Conservation (phyloP, 208 protist genomes). For the Histomonas meleagridis region DNA sequence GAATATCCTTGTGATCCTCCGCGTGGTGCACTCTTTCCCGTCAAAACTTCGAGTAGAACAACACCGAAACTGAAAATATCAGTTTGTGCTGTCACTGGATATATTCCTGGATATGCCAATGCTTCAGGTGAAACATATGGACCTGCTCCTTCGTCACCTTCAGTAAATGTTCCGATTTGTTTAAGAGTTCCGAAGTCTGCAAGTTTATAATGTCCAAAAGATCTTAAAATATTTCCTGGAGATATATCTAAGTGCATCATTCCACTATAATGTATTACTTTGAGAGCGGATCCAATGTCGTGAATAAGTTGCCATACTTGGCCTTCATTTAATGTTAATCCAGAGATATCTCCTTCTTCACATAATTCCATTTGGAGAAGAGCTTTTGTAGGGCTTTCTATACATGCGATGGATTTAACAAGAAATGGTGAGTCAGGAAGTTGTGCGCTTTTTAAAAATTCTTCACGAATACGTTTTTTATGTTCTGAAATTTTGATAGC, state of each 20-base stretch:
- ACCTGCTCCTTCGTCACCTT: slow-evolving; percentile 4
- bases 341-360: background rate
- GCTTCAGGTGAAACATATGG: slow-evolving; percentile 34
- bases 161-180: background rate
- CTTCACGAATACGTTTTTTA: background rate
- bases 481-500: slow-evolving; percentile 14
- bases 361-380: slow-evolving; percentile 16
- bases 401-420: background rate
- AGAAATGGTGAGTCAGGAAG: background rate
- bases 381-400: background rate
- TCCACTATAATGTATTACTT: background rate
- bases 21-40: background rate
- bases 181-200: slow-evolving; percentile 20
- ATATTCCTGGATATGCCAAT: background rate
- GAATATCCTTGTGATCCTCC: background rate
- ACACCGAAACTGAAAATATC: slow-evolving; percentile 20
- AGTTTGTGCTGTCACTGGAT: background rate
- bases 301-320: background rate
- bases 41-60: background rate
- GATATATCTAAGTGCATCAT: slow-evolving; percentile 15
- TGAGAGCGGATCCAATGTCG: background rate
- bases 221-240: background rate
- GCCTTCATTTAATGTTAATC: background rate
- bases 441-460: background rate
- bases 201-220: background rate